Conservation (phyloP, 2,329 filamentous ascomycete species). For the Fonsecaea nubica region DNA sequence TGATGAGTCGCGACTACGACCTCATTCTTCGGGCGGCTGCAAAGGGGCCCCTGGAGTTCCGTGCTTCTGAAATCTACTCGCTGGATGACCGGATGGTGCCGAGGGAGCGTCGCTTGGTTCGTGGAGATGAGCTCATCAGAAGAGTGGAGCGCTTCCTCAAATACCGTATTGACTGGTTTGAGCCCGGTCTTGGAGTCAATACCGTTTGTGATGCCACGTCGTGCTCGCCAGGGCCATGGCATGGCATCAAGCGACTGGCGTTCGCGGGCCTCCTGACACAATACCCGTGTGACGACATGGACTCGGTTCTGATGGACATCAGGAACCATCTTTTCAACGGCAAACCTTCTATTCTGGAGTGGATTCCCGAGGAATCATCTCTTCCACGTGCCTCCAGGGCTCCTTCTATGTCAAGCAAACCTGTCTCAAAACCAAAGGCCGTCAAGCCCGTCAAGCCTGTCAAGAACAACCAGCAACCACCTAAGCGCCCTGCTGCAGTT, state of each 20-base stretch:
- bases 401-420: not conserved
- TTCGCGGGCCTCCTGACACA: constrained; percentile 2
- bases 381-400: not conserved
- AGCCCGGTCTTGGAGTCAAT: not conserved
- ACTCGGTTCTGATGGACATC: constrained; percentile 5
- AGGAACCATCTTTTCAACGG: constrained; percentile 3
- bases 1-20: not conserved
- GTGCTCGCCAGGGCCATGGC: constrained; percentile 10
- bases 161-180: not conserved
- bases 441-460: not conserved
- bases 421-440: not conserved
- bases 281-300: not conserved
- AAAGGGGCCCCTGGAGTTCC: not conserved
- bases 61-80: not conserved
- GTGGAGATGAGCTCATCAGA: not conserved
- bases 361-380: not conserved
- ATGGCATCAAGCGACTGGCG: constrained; percentile 1
- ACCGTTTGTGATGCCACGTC: not conserved
- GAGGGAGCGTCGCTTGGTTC: not conserved
- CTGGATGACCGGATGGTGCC: not conserved
- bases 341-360: not conserved
- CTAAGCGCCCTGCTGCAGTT: not conserved
- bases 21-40: not conserved
- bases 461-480: not conserved
- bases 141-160: not conserved